Evolutionary conservation across 805 yeast species (phyloP).

Genomic region (Wickerhamomyces canadensis): DNA sequence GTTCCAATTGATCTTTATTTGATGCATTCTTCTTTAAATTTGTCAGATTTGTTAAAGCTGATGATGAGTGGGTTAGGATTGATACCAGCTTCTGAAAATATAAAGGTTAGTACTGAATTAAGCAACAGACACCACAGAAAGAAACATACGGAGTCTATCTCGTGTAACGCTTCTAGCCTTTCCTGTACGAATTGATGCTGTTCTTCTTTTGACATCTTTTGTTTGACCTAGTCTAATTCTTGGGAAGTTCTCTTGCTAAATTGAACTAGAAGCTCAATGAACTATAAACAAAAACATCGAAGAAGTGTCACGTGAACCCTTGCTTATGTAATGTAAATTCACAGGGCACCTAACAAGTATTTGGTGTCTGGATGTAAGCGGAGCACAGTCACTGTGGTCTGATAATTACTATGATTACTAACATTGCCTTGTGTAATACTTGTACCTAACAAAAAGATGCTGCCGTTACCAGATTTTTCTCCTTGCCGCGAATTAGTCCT

Average conservation of each 20-base stretch:
- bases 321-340: not conserved
- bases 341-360: not conserved
- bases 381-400: conserved; percentile 19
- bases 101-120: too few relatives aligned
- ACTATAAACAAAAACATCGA: too few relatives aligned
- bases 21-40: conserved; percentile 27
- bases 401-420: conserved; percentile 17
- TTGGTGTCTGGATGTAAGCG: conserved; percentile 6
- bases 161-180: conserved; percentile 45
- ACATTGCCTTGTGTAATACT: conserved; percentile 19
- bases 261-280: too few relatives aligned
- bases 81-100: conserved; percentile 37
- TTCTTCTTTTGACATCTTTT: conserved; percentile 12
- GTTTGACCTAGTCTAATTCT: too few relatives aligned
- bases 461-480: not conserved
- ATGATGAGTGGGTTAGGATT: conserved; percentile 43
- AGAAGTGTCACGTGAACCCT: too few relatives aligned
- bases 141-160: conserved; percentile 38
- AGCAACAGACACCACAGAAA: too few relatives aligned
- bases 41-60: conserved; percentile 37
- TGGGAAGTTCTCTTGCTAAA: too few relatives aligned
- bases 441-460: conserved; percentile 17
- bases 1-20: conserved; percentile 17
- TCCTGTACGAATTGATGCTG: conserved; percentile 37
- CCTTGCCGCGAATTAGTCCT: too few relatives aligned